A percentile compares a stretch with the other conserved stretches of the same genome.
These are phyloP conservation scores for Sordariomycetes sp. DNA, from an alignment of 2,329 filamentous ascomycete species.

Conservation along the genomic window DNA sequence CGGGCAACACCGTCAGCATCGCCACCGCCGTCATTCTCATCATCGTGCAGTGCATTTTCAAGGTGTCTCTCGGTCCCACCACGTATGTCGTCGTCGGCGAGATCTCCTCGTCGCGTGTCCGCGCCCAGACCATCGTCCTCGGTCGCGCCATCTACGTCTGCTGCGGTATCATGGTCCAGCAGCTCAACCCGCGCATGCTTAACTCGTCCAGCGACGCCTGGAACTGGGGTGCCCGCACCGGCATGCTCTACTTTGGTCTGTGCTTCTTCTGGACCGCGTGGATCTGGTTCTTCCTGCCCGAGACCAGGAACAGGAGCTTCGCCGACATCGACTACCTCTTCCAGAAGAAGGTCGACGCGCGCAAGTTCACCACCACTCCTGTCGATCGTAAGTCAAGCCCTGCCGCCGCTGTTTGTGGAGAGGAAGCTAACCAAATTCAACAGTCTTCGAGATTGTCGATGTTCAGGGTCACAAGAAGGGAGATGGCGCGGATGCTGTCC, in stretches of 20 bases:
- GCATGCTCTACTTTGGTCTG: constrained; percentile 20
- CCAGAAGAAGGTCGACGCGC: constrained; percentile 20
- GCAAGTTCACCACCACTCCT: constrained; percentile 19
- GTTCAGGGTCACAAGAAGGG: too few species aligned
- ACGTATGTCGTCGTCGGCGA: constrained; percentile 35
- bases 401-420: too few species aligned
- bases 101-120: constrained; percentile 30
- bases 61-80: constrained; percentile 32
- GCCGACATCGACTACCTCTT: constrained; percentile 41
- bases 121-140: constrained; percentile 33
- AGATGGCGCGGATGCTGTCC: too few species aligned
- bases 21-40: constrained; percentile 26
- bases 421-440: too few species aligned
- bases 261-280: constrained; percentile 30
- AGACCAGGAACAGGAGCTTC: constrained; percentile 33
- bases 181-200: constrained; percentile 26
- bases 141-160: constrained; percentile 30
- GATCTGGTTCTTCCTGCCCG: constrained; percentile 33
- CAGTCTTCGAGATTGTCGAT: too few species aligned
- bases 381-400: constrained; percentile 18
- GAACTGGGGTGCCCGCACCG: constrained; percentile 27
- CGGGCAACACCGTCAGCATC: constrained; percentile 17
- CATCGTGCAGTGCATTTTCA: constrained; percentile 30
- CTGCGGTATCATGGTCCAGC: constrained; percentile 25
- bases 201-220: constrained; percentile 15